Base-by-base conservation (phyloP, 192 early-diverging fungal genomes). In the Podila epigama region DNA sequence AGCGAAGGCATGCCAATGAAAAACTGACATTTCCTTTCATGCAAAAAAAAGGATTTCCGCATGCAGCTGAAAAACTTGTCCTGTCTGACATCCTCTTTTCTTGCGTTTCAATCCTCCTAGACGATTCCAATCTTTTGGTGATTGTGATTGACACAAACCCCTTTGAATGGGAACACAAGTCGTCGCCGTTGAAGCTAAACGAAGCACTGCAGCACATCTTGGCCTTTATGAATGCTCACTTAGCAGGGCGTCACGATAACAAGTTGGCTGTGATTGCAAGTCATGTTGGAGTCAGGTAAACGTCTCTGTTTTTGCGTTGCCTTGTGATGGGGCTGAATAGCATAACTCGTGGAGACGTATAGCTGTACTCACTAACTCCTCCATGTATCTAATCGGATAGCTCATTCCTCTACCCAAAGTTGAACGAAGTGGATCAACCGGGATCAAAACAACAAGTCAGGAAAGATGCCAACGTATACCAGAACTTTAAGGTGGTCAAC, bases 161-260 rank as follows among this genome's bases (percentile, higher is more conserved):
- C 10, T 82, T 89, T 34, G 85, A 87, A 13, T 96, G 95, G 94
- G 82, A 83, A 11, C 72, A 79, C 51, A 81, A 81, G 16, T 51
- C 63, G 3, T 62, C 70, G 15, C 82, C 81, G 36, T 75, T 94
- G 16, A 70, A 87, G 2, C 80, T 97, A 8, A 86, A 85, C 71
- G 79, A 87, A 27, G 90, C 90, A 2, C 73, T 97, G 16, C 87
- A 91, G 53, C 94, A 96, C 58, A 83, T 92, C 35, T 60, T 96
- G 28, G 84, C 94, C 9, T 96, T 97, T 58, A 87, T 98, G 54
- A 97, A 98, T 79, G 97, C 96, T 8, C 95, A 96, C 79, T 78
- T 98, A 61, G 93, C 94, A 15, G 85, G 95, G 22, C 91, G 93
- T 37, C 91, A 94, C 50, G 93, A 97, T 60, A 97, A 96, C 69